A percentile compares a stretch with the other conserved stretches of the same genome.
These are phyloP conservation scores for Coemansia sp. DNA, from an alignment of 192 early-diverging fungal species.

Conservation along the genomic window DNA sequence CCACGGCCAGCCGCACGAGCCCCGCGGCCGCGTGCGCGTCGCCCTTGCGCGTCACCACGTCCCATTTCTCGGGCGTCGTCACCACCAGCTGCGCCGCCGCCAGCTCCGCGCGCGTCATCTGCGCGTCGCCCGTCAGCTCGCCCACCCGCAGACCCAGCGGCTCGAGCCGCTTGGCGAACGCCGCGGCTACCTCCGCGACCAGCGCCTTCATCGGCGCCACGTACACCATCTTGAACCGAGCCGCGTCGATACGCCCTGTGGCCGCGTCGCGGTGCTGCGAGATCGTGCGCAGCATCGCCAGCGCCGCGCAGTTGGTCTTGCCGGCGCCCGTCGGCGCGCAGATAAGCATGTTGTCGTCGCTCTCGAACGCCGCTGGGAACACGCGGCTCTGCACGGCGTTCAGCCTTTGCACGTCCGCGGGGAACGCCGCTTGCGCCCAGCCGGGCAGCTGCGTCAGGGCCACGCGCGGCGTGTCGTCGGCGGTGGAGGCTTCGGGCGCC, in stretches of 20 bases:
- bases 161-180: slow-evolving; percentile 78
- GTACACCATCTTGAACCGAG: slow-evolving; percentile 98
- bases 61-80: slow-evolving; percentile 99
- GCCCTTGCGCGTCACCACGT: slow-evolving; percentile 98
- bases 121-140: slow-evolving; percentile 98
- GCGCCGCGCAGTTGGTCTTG: slow-evolving; percentile 96
- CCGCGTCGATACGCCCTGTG: slow-evolving; percentile 68
- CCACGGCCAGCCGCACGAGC: slow-evolving; percentile 81
- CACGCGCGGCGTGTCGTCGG: slow-evolving; percentile 65
- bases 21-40: slow-evolving; percentile 91
- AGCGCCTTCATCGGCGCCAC: slow-evolving; percentile 98
- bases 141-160: slow-evolving; percentile 83
- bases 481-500: slow-evolving; percentile 66
- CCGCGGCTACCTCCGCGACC: slow-evolving; percentile 90
- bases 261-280: slow-evolving; percentile 66
- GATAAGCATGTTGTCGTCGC: slow-evolving; percentile 98
- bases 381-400: slow-evolving; percentile 91
- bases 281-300: slow-evolving; percentile 83
- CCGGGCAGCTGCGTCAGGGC: slow-evolving; percentile 64
- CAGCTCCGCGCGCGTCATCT: slow-evolving; percentile 93
- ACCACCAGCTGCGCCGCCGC: slow-evolving; percentile 94
- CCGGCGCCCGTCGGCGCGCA: slow-evolving; percentile 98
- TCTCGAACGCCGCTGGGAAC: slow-evolving; percentile 86
- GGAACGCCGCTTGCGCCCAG: slow-evolving; percentile 82
- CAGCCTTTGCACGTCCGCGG: slow-evolving; percentile 60